These are phyloP conservation scores for Globisporangium abappressorium DNA, from an alignment of 352 stramenopile genomes.

Conservation along the genomic window DNA sequence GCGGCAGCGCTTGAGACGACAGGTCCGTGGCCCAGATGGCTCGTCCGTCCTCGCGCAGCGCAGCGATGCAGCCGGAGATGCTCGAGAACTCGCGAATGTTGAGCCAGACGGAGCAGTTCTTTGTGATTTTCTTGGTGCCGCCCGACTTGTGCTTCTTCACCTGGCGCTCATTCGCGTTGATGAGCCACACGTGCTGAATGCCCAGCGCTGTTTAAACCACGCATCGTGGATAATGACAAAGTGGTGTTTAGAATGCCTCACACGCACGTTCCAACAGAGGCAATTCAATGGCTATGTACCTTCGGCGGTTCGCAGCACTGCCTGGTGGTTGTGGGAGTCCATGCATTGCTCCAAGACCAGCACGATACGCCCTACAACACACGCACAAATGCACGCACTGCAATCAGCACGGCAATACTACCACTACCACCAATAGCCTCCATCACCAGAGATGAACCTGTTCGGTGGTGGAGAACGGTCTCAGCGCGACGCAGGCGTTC, in stretches of 20 bases:
- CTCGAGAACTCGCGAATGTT: constrained; percentile 82
- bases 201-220: constrained; percentile 58
- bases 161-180: constrained; percentile 59
- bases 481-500: constrained; percentile 68
- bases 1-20: constrained; percentile 59
- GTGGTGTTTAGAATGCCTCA: constrained; percentile 15
- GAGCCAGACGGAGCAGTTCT: constrained; percentile 83
- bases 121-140: constrained; percentile 72
- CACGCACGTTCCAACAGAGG: background rate
- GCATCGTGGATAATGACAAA: constrained; percentile 12
- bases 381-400: background rate
- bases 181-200: constrained; percentile 91
- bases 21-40: constrained; percentile 92
- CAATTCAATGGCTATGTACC: constrained; percentile 23
- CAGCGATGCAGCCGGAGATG: constrained; percentile 76
- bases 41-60: constrained; percentile 54
- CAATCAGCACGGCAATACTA: background rate
- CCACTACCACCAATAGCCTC: background rate
- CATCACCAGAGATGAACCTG: constrained; percentile 18
- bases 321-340: constrained; percentile 87
- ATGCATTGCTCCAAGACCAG: constrained; percentile 80
- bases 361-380: constrained; percentile 42
- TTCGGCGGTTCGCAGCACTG: constrained; percentile 91
- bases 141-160: constrained; percentile 63
- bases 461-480: constrained; percentile 62